These are phyloP conservation scores for Prunus mume DNA, from an alignment of 306 rosid species.

Conservation along the genomic window DNA sequence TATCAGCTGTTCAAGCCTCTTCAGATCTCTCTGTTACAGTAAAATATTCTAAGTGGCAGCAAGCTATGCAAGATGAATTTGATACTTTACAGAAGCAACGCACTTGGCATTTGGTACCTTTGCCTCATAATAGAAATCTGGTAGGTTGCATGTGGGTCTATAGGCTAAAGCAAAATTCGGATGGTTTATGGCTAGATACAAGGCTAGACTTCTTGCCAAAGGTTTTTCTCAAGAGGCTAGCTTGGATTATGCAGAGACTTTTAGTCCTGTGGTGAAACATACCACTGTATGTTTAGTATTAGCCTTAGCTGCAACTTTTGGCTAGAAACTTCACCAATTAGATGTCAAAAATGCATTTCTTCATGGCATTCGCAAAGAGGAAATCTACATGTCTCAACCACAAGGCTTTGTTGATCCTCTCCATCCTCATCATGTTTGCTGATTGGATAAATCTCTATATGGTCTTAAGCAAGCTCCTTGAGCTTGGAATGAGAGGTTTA, in stretches of 20 bases:
- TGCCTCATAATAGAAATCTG: background rate
- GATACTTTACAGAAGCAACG: background rate
- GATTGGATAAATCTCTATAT: background rate
- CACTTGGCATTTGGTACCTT: background rate
- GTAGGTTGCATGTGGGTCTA: background rate
- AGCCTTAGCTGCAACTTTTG: no score
- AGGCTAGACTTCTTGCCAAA: background rate
- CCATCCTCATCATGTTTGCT: background rate
- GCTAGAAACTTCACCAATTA: no score
- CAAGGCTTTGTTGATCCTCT: background rate
- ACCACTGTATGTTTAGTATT: background rate
- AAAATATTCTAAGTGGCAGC: background rate
- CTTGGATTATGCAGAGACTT: background rate
- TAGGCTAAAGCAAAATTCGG: background rate
- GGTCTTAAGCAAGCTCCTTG: background rate
- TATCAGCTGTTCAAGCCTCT: accelerated
- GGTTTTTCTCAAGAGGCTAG: background rate
- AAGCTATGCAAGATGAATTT: background rate
- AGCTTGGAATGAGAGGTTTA: no score
- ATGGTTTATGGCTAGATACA: background rate
- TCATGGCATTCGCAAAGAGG: background rate
- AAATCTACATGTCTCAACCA: background rate
- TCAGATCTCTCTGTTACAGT: background rate
- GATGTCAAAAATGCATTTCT: no score
- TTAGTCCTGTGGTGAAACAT: background rate